Base-by-base conservation (phyloP, 2,329 filamentous ascomycete genomes). In the Claviceps sp. region DNA sequence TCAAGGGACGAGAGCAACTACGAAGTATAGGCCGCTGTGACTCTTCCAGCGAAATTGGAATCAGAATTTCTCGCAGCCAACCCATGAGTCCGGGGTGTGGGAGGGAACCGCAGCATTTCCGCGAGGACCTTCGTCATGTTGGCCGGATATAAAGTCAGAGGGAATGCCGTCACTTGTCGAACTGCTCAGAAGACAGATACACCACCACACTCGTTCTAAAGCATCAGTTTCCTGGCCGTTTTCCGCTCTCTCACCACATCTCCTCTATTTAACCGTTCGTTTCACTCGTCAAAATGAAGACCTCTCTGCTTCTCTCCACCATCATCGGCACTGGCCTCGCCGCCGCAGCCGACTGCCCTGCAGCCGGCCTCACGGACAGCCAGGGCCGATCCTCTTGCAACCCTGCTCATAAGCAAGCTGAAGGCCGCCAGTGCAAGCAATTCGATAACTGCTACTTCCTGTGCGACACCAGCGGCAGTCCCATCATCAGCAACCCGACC, bases 301-400 rank as follows among this genome's bases (percentile, higher is more conserved):
- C 44, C 6, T 14, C 44, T 7, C 6, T 45, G 3, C 1, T 49
- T 11, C 23, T 47, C 22, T 6, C 44, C 38, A 22, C 37, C 36
- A 23, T 43, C 44, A 4, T 39, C 37, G 36, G 50, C n/a, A 40
- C 44, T 36, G 44, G 36, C 50, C 2, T 47, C n/a, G 36, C 26
- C 23, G 5, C 47, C 5, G 44, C 50, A 7, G 38, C 37, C 8
- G 37, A 47, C 36, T 51, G 53, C n/a, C 50, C 50, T 36, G 40
- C 42, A 0, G 5, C 55, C 5, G 55, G 55, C 46, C n/a, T 46
- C 2, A 57, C 50, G n/a, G 50, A 53, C 47, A 23, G 36, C 44
- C 34, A 50, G 14, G 55, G 55, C 43, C 47, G 52, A 20, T 56
- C 53, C 49, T 46, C 45, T 36, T 57, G 55, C 53, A 57, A 57